Evolutionary conservation across 371 early-diverging fungal species (phyloP).

Genomic region (Rhizopus arrhizus): DNA sequence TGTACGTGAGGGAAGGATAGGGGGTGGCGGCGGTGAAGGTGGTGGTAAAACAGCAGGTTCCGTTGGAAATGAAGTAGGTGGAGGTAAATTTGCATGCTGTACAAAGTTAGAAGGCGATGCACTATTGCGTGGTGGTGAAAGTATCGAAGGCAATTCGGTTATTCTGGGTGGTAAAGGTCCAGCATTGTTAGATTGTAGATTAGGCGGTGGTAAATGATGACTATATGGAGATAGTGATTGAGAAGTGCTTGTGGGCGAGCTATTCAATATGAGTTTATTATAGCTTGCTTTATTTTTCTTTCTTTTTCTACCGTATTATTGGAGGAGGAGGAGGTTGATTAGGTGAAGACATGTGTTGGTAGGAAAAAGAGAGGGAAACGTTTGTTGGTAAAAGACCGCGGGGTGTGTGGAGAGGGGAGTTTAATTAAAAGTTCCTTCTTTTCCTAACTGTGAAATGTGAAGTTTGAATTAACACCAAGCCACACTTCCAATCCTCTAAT

Average conservation of each 20-base stretch:
- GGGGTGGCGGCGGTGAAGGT: conserved; percentile 17
- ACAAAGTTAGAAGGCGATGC: conserved; percentile 23
- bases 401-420: background rate
- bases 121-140: conserved; percentile 17
- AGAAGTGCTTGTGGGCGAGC: conserved; percentile 17
- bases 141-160: conserved; percentile 25
- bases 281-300: background rate
- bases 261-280: background rate
- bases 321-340: conserved; percentile 29
- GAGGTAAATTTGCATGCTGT: conserved; percentile 14
- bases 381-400: background rate
- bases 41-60: conserved; percentile 20
- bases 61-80: conserved; percentile 16
- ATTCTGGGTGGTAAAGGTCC: conserved; percentile 17
- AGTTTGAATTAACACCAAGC: background rate
- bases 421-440: background rate
- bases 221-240: conserved; percentile 25
- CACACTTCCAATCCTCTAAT: background rate
- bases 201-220: conserved; percentile 29
- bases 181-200: background rate
- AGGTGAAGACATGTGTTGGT: conserved; percentile 22
- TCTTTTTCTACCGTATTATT: conserved; percentile 25
- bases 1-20: conserved; percentile 11
- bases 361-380: background rate
- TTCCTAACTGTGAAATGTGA: background rate